A percentile compares a stretch with the other conserved stretches of the same genome.
These are phyloP conservation scores for Talaromyces sp. DNA, from an alignment of 2,329 filamentous ascomycete species.

Conservation along the genomic window DNA sequence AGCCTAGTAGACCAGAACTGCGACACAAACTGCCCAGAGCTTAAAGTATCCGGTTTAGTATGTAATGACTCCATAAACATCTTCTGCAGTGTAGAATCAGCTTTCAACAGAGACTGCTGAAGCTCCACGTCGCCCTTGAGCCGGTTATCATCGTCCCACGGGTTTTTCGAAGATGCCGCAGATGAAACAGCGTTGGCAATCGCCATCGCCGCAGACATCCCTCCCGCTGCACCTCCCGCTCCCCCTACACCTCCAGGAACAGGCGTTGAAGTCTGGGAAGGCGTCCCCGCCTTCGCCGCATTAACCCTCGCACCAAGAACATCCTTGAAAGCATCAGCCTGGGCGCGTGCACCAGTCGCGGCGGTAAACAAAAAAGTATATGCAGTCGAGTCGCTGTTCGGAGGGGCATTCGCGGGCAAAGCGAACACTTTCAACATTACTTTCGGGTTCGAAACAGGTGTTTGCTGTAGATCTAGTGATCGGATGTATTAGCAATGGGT, in stretches of 20 bases:
- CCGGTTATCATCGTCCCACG: conserved; percentile 78
- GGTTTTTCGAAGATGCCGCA: conserved; percentile 50
- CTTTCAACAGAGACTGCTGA: conserved; percentile 85
- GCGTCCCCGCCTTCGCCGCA: conserved; percentile 60
- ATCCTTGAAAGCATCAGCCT: conserved; percentile 85
- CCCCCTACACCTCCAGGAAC: conserved; percentile 31
- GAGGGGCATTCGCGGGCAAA: conserved; percentile 55
- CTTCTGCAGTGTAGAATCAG: conserved; percentile 72
- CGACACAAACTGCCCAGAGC: conserved; percentile 76
- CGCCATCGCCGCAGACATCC: conserved; percentile 75
- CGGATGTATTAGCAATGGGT: conserved; percentile 7
- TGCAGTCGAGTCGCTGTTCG: conserved; percentile 55
- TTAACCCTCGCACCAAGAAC: conserved; percentile 77
- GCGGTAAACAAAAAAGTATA: conserved; percentile 93
- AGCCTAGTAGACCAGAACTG: conserved; percentile 95
- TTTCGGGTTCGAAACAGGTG: conserved; percentile 81
- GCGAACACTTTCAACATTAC: conserved; percentile 93
- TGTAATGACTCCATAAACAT: conserved; percentile 84
- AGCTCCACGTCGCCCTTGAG: conserved; percentile 78
- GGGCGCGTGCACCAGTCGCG: conserved; percentile 69
- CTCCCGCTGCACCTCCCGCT: conserved; percentile 61
- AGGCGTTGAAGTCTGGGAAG: conserved; percentile 37
- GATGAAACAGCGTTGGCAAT: conserved; percentile 71
- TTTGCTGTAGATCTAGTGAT: conserved; percentile 82
- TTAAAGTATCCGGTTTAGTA: conserved; percentile 82